Base-by-base conservation (phyloP, 2,329 filamentous ascomycete species). In the Monosporascus sp. region DNA sequence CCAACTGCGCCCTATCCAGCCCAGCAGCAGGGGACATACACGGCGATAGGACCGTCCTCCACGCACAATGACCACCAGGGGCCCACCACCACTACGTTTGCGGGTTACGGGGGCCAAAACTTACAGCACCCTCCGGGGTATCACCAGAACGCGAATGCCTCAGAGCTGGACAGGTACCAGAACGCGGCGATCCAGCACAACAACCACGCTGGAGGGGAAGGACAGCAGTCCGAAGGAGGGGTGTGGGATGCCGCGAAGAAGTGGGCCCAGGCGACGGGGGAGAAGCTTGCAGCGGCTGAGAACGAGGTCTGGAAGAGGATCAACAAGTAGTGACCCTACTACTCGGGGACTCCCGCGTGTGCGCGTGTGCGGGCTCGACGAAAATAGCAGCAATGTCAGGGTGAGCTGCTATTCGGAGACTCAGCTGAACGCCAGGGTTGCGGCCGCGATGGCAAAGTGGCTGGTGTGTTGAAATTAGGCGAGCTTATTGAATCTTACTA, bases 241-340 rank as follows among this genome's bases (percentile, higher is more conserved):
- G 68, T 83, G 6, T 83, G 80, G 79, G 74, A 73, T 51, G 68
- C 76, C 47, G 81, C 81, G 11, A 82, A 79, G 72, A 83, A 80
- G 65, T 77, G 79, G 73, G 80, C 78, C 46, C 70, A 74, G 54
- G 75, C 74, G 36, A 82, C 82, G 6, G 82, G 82, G 49, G 77
- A 78, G 55, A 81, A 76, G 64, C 67, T 86, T 27, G 78, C 76
- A 8, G 79, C 76, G 15, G 81, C 80, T 15, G 83, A 86, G 71
- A 72, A 71, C 49, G 81, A 84, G 67, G 76, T 86, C 24, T 86
- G 83, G 83, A 79, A 77, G 68, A 78, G 75, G 63, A 81, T 85
- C 63, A 85, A 82, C 68, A 83, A 81, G 69, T 72, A 79, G 47
- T 78, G 73, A 62, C 56, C 46, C 38, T 37, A 27, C 45, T 45